phyloP scores from a whole-genome alignment of 2,329 filamentous ascomycete species.

The Ascochyta viciae-villosae region DNA sequence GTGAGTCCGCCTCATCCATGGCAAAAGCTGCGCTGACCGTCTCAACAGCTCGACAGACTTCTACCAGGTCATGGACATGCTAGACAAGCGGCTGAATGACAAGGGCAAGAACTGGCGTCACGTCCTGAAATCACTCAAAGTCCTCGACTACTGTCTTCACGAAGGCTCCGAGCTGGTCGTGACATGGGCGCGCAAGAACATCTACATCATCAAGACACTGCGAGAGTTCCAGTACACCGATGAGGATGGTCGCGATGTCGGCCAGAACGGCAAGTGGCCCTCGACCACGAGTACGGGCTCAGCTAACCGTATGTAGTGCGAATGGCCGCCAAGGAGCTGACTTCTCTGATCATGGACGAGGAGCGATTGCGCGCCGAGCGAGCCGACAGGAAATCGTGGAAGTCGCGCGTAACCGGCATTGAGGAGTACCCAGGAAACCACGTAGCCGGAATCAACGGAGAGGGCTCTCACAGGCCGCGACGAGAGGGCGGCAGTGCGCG shows the following conservation, averaged over 20 bases:
- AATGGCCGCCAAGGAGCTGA: slow-evolving; percentile 94
- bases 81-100: slow-evolving; percentile 97
- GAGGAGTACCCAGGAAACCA: slow-evolving; percentile 72
- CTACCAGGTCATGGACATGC: slow-evolving; percentile 99
- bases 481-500: slow-evolving; percentile 29
- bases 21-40: slow-evolving; percentile 34
- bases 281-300: background rate
- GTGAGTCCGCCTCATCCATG: slow-evolving; percentile 61
- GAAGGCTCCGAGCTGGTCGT: slow-evolving; percentile 96
- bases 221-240: slow-evolving; percentile 97
- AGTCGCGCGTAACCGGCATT: slow-evolving; percentile 91
- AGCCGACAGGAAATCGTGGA: slow-evolving; percentile 92
- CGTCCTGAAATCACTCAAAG: slow-evolving; percentile 95
- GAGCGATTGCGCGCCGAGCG: slow-evolving; percentile 89
- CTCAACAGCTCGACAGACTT: slow-evolving; percentile 84
- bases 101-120: slow-evolving; percentile 99
- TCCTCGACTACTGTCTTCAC: slow-evolving; percentile 96
- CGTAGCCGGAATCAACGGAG: slow-evolving; percentile 48
- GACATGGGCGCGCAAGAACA: slow-evolving; percentile 96
- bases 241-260: slow-evolving; percentile 93
- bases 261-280: slow-evolving; percentile 80
- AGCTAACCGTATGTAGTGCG: slow-evolving; percentile 68
- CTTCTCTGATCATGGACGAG: slow-evolving; percentile 89
- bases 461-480: slow-evolving; percentile 50
- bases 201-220: slow-evolving; percentile 98